A percentile compares a stretch with the other conserved stretches of the same genome.
phyloP scores from a whole-genome alignment of 345 rosid genomes.

The Lumnitzera racemosa region DNA sequence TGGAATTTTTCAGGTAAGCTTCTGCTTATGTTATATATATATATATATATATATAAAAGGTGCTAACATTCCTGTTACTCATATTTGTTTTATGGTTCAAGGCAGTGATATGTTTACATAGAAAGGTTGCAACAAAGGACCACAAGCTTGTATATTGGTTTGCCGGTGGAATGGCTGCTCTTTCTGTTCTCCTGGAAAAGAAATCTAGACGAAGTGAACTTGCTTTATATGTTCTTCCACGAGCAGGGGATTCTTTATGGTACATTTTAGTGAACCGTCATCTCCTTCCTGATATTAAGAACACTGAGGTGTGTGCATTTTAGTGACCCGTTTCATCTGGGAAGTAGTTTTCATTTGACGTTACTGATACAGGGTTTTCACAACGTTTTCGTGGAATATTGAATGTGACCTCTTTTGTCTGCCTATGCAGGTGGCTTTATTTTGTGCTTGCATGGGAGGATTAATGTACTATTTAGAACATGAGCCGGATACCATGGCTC shows the following conservation, averaged over 20 bases:
- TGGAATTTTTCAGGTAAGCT: conserved; percentile 87
- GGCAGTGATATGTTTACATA: conserved; percentile 86
- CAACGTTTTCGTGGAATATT: background rate
- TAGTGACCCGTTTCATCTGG: conserved; percentile 1
- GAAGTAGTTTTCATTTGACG: background rate
- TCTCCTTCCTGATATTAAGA: conserved; percentile 75
- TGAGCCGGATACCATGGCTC: conserved; percentile 96
- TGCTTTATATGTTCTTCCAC: conserved; percentile 92
- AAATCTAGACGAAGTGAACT: conserved; percentile 93
- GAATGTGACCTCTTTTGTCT: background rate
- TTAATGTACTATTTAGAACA: conserved; percentile 91
- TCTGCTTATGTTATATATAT: conserved; percentile 7
- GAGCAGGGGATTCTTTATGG: conserved; percentile 97
- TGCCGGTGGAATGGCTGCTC: conserved; percentile 87
- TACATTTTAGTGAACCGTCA: conserved; percentile 80
- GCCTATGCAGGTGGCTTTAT: conserved; percentile 69
- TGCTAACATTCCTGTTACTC: conserved; percentile 4
- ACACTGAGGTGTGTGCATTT: conserved; percentile 67
- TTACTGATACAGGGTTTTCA: background rate
- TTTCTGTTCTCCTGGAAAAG: conserved; percentile 88
- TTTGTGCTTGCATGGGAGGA: conserved; percentile 99
- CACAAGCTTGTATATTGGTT: conserved; percentile 95
- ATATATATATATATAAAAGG: background rate
- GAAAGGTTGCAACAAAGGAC: conserved; percentile 77
- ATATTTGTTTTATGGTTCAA: conserved; percentile 22